These are phyloP conservation scores for Xylaria sp. DNA, from an alignment of 2,329 filamentous ascomycete genomes.

Conservation along the genomic window DNA sequence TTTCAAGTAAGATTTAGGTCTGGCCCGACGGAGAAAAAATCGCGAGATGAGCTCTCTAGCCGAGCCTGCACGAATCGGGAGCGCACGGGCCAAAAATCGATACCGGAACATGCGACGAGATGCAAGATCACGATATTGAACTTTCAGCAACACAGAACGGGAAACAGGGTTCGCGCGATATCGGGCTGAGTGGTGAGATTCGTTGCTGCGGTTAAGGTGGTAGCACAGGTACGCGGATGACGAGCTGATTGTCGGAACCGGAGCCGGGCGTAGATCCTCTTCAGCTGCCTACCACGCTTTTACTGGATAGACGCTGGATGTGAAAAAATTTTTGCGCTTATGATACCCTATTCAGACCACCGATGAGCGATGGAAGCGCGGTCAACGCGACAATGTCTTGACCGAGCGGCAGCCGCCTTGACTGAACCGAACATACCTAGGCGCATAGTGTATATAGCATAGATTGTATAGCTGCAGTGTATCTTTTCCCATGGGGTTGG, in stretches of 20 bases:
- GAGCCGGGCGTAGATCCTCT: neutral
- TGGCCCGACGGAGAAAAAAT: constrained; percentile 14
- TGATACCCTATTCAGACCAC: neutral
- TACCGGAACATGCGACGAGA: neutral
- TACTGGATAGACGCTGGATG: too few species aligned
- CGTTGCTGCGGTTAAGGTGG: neutral
- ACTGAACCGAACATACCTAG: neutral
- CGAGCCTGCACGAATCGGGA: neutral
- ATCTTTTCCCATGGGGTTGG: neutral
- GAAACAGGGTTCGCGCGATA: constrained; percentile 8
- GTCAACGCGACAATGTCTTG: constrained; percentile 2
- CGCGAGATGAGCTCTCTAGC: constrained; percentile 11
- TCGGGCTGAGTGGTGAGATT: constrained; percentile 9
- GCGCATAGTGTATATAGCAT: neutral
- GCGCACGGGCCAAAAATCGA: neutral
- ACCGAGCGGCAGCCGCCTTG: neutral
- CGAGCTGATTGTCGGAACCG: constrained; percentile 21
- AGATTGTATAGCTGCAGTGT: constrained; percentile 8
- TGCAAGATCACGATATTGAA: neutral
- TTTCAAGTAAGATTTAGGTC: constrained; percentile 15
- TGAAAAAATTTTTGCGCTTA: neutral
- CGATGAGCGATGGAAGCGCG: neutral
- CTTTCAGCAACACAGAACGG: neutral
- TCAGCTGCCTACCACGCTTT: constrained; percentile 3
- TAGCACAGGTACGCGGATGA: neutral